Evolutionary conservation across 1,284 basidiomycete genomes (phyloP).

Genomic region (Vanrija sp.): DNA sequence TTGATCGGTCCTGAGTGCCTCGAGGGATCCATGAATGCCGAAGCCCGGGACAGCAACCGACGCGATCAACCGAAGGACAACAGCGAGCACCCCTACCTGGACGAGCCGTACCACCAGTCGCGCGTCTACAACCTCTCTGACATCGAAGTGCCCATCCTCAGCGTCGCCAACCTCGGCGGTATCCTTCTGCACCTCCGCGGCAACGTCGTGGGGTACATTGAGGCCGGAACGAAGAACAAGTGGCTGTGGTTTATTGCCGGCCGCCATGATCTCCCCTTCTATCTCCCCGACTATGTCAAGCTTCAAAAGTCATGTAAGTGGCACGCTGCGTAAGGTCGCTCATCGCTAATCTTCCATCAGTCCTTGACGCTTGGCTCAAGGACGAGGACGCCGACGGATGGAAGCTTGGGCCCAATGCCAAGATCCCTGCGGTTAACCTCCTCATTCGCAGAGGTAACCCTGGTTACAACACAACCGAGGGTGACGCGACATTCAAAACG

Average conservation of each 20-base stretch:
- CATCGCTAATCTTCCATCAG: too few species aligned
- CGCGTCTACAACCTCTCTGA: slow-evolving; percentile 34
- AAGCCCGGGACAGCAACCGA: slow-evolving; percentile 32
- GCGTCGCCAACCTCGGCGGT: slow-evolving; percentile 43
- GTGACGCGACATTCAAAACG: slow-evolving; percentile 30
- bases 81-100: slow-evolving; percentile 24
- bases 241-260: slow-evolving; percentile 45
- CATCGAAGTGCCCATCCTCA: slow-evolving; percentile 39
- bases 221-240: slow-evolving; percentile 37
- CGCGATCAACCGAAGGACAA: slow-evolving; percentile 37
- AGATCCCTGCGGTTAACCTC: slow-evolving; percentile 34
- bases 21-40: slow-evolving; percentile 30
- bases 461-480: slow-evolving; percentile 36
- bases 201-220: slow-evolving; percentile 40
- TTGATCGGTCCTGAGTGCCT: slow-evolving; percentile 22
- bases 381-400: slow-evolving; percentile 29
- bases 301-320: slow-evolving; percentile 29
- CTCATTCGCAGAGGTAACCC: slow-evolving; percentile 41
- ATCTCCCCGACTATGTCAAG: slow-evolving; percentile 33
- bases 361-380: slow-evolving; percentile 39
- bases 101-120: slow-evolving; percentile 34
- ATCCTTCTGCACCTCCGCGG: slow-evolving; percentile 41
- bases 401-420: slow-evolving; percentile 34
- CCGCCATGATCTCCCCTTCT: slow-evolving; percentile 44
- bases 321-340: too few species aligned